Conservation (phyloP, 805 yeast genomes). For the Starmera quercuum region DNA sequence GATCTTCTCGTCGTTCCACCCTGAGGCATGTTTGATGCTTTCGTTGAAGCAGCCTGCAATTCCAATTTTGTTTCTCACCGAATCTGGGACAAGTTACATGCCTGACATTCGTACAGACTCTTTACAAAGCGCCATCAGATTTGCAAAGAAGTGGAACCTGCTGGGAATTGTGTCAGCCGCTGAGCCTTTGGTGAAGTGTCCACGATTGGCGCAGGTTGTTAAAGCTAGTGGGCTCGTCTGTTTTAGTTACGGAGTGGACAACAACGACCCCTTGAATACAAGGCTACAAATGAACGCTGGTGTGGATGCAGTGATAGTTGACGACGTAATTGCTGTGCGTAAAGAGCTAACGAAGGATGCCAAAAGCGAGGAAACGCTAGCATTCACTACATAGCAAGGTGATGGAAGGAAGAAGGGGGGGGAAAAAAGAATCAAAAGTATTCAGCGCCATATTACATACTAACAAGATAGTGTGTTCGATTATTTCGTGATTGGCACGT, state of each 20-base stretch:
- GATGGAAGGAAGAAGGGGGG: no score
- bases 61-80: conserved; percentile 86
- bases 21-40: conserved; percentile 80
- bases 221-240: conserved; percentile 88
- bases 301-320: conserved; percentile 97
- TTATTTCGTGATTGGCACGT: no score
- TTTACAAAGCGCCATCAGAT: conserved; percentile 83
- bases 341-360: conserved; percentile 52
- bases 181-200: conserved; percentile 78
- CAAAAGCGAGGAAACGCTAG: not conserved
- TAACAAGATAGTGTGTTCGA: no score
- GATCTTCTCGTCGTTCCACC: conserved; percentile 89
- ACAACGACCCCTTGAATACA: conserved; percentile 80
- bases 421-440: no score
- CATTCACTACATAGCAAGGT: no score
- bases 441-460: no score
- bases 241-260: conserved; percentile 81
- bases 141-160: conserved; percentile 85
- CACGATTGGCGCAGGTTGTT: conserved; percentile 84
- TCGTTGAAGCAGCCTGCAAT: conserved; percentile 90
- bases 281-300: conserved; percentile 86
- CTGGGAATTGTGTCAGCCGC: conserved; percentile 91
- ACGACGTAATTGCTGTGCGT: conserved; percentile 88
- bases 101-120: conserved; percentile 86
- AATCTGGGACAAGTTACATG: conserved; percentile 78